Evolutionary conservation across 2,329 filamentous ascomycete species (phyloP).

Genomic region (Zymoseptoria ardabiliae): DNA sequence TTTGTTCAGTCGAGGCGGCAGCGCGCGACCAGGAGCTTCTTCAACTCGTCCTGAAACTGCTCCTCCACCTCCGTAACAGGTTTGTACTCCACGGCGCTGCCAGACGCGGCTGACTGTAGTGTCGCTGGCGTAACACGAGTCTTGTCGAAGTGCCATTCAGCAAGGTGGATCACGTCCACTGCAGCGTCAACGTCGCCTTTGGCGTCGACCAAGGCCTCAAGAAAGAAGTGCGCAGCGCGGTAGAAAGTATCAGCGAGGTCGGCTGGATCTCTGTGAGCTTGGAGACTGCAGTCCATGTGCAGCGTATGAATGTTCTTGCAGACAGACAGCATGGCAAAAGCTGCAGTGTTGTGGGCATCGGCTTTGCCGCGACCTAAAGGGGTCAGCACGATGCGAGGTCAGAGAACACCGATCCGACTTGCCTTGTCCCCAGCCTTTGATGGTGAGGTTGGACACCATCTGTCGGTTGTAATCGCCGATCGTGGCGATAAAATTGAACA

Average conservation of each 20-base stretch:
- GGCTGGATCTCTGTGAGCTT: slow-evolving; percentile 1
- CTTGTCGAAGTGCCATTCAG: slow-evolving; percentile 13
- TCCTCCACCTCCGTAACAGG: slow-evolving; percentile 4
- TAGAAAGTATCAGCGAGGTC: slow-evolving; percentile 19
- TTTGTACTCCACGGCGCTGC: background rate
- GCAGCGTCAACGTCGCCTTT: slow-evolving; percentile 20
- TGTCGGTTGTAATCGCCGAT: slow-evolving; percentile 22
- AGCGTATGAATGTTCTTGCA: slow-evolving; percentile 22
- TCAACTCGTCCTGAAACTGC: slow-evolving; percentile 10
- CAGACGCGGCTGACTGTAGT: background rate
- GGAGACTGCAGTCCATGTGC: slow-evolving; percentile 18
- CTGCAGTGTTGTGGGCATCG: slow-evolving; percentile 17
- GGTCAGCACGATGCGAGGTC: background rate
- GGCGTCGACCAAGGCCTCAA: slow-evolving; percentile 20
- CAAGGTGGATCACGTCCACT: slow-evolving; percentile 20
- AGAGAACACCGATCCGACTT: background rate
- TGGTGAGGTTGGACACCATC: slow-evolving; percentile 15
- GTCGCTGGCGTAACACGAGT: background rate
- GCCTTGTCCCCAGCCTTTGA: slow-evolving; percentile 18
- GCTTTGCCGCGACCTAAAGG: background rate
- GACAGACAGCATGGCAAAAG: slow-evolving; percentile 19
- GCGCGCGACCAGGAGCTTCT: slow-evolving; percentile 8
- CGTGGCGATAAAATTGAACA: slow-evolving; percentile 20
- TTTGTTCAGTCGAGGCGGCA: background rate
- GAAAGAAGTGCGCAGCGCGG: slow-evolving; percentile 20